Percentiles rank a stretch among this genome's conserved stretches.
Evolutionary conservation across 768 basidiomycete species (phyloP).

Genomic region (Butyriboletus loyo): DNA sequence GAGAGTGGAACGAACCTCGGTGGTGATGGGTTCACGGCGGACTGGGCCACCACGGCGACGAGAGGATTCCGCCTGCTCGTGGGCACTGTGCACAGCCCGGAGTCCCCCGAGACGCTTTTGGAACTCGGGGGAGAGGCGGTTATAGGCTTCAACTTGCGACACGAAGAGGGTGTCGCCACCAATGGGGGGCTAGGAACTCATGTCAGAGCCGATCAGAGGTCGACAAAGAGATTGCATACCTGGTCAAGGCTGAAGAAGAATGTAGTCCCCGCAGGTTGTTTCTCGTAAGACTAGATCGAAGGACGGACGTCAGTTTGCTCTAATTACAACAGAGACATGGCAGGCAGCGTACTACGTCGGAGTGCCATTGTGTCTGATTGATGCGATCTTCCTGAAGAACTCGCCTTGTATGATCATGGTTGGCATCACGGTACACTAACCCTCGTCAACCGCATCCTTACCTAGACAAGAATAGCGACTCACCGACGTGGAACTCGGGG

Average conservation of each 20-base stretch:
- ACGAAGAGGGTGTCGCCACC: conserved; percentile 58
- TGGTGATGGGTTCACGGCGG: background rate
- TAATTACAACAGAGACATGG: background rate
- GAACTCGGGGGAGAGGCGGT: conserved; percentile 53
- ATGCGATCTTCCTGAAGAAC: background rate
- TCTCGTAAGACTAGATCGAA: conserved; percentile 46
- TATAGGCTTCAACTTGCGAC: conserved; percentile 59
- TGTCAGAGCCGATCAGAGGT: background rate
- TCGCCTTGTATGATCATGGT: conserved; percentile 36
- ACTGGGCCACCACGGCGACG: background rate
- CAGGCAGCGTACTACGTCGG: background rate
- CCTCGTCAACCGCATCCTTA: background rate
- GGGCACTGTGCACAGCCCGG: conserved; percentile 53
- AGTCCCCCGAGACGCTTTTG: conserved; percentile 56
- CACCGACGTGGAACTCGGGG: conserved; percentile 34
- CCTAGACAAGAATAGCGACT: conserved; percentile 11
- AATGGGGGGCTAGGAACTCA: conserved; percentile 20
- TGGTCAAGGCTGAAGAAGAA: conserved; percentile 57
- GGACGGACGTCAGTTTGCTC: background rate
- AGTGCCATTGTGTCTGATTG: background rate
- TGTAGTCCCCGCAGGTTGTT: conserved; percentile 52
- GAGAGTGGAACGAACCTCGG: background rate
- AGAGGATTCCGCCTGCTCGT: conserved; percentile 49
- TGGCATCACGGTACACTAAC: conserved; percentile 34
- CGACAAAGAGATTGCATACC: conserved; percentile 10